Conservation (phyloP, 2,329 filamentous ascomycete genomes). For the Colletotrichum phormii region DNA sequence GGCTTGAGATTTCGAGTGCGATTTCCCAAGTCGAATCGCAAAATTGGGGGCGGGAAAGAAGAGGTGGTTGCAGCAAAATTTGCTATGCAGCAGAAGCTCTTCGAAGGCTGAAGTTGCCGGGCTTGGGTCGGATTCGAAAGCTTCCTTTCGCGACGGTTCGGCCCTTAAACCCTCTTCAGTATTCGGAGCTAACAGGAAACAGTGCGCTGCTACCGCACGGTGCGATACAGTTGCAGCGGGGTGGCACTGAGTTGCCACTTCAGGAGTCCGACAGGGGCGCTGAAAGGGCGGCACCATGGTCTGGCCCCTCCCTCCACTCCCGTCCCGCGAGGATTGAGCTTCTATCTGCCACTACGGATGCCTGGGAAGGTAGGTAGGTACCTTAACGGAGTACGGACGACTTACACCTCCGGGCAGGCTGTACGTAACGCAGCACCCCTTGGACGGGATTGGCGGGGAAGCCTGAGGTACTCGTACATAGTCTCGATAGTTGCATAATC, state of each 20-base stretch:
- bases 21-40: neutral
- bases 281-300: conserved; percentile 9
- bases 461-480: neutral
- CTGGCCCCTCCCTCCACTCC: conserved; percentile 12
- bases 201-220: conserved; percentile 19
- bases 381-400: neutral
- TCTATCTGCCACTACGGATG: neutral
- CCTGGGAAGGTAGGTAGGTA: neutral
- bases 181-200: conserved; percentile 27
- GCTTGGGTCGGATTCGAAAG: conserved; percentile 26
- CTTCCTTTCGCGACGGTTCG: conserved; percentile 33
- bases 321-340: neutral
- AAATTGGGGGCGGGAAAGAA: neutral
- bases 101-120: conserved; percentile 33
- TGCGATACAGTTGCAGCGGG: conserved; percentile 17
- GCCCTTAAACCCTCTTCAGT: conserved; percentile 32
- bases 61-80: conserved; percentile 23
- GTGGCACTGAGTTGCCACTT: conserved; percentile 28
- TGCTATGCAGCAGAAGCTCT: conserved; percentile 31
- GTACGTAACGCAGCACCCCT: neutral
- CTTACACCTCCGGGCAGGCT: neutral
- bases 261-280: conserved; percentile 17
- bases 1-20: neutral
- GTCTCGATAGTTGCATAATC: conserved; percentile 2
- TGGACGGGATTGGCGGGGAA: neutral